Conservation (phyloP, 2,329 filamentous ascomycete genomes). For the Colletotrichum agaves region DNA sequence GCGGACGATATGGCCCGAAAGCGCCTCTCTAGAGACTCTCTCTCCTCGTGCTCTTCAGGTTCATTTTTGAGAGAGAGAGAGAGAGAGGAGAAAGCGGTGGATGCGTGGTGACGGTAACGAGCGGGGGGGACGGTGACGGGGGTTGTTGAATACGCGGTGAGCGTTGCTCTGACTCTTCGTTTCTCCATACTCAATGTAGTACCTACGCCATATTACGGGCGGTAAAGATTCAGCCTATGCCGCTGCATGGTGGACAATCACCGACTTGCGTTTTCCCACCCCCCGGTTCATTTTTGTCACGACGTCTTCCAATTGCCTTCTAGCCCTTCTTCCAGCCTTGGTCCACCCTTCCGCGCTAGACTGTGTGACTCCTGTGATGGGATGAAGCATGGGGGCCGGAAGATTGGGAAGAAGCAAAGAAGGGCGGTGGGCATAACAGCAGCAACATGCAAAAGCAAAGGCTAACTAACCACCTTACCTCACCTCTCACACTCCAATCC, state of each 20-base stretch:
- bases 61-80: no score
- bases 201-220: not conserved
- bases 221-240: not conserved
- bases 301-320: conserved; percentile 16
- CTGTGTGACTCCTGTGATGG: conserved; percentile 17
- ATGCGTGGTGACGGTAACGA: conserved; percentile 36
- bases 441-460: conserved; percentile 30
- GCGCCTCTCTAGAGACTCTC: no score
- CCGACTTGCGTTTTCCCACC: conserved; percentile 9
- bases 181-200: not conserved
- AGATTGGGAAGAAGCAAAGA: conserved; percentile 31
- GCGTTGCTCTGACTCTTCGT: conserved; percentile 19
- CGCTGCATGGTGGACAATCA: conserved; percentile 19
- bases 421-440: conserved; percentile 34
- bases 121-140: conserved; percentile 36
- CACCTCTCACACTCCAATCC: not conserved
- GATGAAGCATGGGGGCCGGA: conserved; percentile 6
- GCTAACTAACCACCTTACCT: conserved; percentile 17
- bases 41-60: not conserved
- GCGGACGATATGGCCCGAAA: not conserved
- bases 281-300: conserved; percentile 23
- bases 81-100: not conserved
- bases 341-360: conserved; percentile 12
- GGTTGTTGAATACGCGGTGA: conserved; percentile 36
- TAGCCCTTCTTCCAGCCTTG: conserved; percentile 8